Percentiles rank a stretch among this genome's conserved stretches.
Evolutionary conservation across 2,329 filamentous ascomycete genomes (phyloP).

Genomic region (Botrytis byssoidea): DNA sequence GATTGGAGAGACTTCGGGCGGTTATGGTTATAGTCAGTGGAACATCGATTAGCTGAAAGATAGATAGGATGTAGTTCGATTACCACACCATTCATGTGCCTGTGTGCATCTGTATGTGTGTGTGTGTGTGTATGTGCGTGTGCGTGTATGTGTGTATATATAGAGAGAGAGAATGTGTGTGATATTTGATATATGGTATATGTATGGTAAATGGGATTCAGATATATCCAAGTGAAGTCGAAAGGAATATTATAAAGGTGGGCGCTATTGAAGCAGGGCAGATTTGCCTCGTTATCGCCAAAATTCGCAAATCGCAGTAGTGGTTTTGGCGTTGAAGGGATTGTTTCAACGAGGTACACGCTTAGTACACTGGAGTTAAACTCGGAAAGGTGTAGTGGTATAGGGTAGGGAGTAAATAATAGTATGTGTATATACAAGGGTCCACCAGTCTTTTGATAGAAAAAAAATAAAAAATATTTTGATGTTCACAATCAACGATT

Average conservation of each 20-base stretch:
- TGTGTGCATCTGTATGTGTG: background rate
- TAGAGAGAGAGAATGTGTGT: background rate
- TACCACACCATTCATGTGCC: background rate
- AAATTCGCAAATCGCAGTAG: slow-evolving; percentile 3
- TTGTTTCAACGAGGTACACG: background rate
- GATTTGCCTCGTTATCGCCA: slow-evolving; percentile 12
- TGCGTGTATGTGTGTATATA: background rate
- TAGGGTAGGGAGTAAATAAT: background rate
- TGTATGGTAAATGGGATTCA: background rate
- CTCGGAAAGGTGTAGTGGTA: background rate
- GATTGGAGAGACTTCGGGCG: slow-evolving; percentile 16
- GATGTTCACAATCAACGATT: background rate
- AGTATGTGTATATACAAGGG: background rate
- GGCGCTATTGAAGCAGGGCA: background rate
- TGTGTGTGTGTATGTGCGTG: too few species aligned
- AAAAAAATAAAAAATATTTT: background rate
- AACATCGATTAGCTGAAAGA: slow-evolving; percentile 18
- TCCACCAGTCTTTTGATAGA: background rate
- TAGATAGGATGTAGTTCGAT: background rate
- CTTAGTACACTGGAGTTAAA: background rate
- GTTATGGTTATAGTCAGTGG: slow-evolving; percentile 21
- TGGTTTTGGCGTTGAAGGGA: background rate
- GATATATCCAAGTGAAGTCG: background rate
- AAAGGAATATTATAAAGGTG: slow-evolving; percentile 1
- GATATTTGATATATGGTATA: background rate